Evolutionary conservation across 129 eudicot genomes (phyloP).

Genomic region (Calendula officinalis): DNA sequence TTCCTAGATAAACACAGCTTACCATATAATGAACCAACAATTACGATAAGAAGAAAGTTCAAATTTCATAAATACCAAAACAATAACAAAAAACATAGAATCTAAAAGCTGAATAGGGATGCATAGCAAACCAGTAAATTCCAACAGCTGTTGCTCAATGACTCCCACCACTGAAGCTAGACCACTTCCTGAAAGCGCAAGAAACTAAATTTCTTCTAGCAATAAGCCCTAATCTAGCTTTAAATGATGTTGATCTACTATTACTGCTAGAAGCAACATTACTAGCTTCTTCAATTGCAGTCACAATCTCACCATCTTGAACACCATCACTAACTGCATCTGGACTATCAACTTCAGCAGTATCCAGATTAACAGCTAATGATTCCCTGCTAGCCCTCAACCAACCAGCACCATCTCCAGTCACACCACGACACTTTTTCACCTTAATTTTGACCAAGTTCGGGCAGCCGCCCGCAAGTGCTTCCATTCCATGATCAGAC

Average conservation of each 20-base stretch:
- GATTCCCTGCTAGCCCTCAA: constrained; percentile 58
- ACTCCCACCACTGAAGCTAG: constrained; percentile 54
- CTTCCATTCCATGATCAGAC: constrained; percentile 71
- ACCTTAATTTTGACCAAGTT: constrained; percentile 81
- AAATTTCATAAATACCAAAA: constrained; percentile 11
- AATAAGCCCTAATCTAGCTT: constrained; percentile 51
- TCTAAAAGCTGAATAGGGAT: constrained; percentile 21
- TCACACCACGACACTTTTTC: constrained; percentile 69
- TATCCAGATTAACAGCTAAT: constrained; percentile 62
- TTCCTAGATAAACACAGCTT: neutral
- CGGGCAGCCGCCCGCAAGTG: constrained; percentile 74
- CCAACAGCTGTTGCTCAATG: neutral
- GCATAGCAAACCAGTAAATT: constrained; percentile 21
- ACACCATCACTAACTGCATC: constrained; percentile 46
- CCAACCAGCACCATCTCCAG: constrained; percentile 65
- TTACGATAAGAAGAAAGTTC: too few species aligned
- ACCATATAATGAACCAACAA: too few species aligned
- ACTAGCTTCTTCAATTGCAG: constrained; percentile 24
- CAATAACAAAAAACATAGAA: constrained; percentile 16
- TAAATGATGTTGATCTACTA: constrained; percentile 56
- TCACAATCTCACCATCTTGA: constrained; percentile 27
- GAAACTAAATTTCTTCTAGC: constrained; percentile 56
- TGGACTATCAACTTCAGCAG: constrained; percentile 46
- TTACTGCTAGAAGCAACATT: constrained; percentile 44
- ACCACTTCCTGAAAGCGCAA: constrained; percentile 63